Conservation (phyloP, 73 alveolate genomes). For the Paramecium caudatum region DNA sequence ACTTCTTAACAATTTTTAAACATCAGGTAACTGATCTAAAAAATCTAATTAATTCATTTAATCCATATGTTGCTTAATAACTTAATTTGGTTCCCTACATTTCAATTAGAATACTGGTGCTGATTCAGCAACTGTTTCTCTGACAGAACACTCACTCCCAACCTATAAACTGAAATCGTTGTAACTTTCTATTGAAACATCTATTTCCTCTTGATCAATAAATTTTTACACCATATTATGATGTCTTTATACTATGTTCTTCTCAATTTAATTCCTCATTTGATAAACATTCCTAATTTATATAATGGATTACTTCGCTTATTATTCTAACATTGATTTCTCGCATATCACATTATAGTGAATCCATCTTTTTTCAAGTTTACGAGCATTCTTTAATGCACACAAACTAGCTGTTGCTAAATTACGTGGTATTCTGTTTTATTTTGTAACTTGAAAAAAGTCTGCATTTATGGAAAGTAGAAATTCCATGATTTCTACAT, state of each 20-base stretch:
- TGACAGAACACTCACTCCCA: constrained; percentile 2
- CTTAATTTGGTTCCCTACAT: background rate
- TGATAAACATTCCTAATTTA: constrained; percentile 37
- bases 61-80: background rate
- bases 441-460: background rate
- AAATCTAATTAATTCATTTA: background rate
- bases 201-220: constrained; percentile 29
- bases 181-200: constrained; percentile 26
- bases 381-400: background rate
- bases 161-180: background rate
- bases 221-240: constrained; percentile 27
- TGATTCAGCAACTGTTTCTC: constrained; percentile 48
- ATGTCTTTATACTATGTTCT: constrained; percentile 30
- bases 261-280: constrained; percentile 1
- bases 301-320: background rate
- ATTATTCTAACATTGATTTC: constrained; percentile 7
- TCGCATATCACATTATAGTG: background rate
- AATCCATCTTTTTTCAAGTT: constrained; percentile 28
- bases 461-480: constrained; percentile 16
- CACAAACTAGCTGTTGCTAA: background rate
- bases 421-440: background rate
- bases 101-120: constrained; percentile 44
- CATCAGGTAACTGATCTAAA: constrained; percentile 4
- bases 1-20: constrained; percentile 36
- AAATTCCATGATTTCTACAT: constrained; percentile 80